Base-by-base conservation (phyloP, 306 rosid species). In the Sicyos baderoa region DNA sequence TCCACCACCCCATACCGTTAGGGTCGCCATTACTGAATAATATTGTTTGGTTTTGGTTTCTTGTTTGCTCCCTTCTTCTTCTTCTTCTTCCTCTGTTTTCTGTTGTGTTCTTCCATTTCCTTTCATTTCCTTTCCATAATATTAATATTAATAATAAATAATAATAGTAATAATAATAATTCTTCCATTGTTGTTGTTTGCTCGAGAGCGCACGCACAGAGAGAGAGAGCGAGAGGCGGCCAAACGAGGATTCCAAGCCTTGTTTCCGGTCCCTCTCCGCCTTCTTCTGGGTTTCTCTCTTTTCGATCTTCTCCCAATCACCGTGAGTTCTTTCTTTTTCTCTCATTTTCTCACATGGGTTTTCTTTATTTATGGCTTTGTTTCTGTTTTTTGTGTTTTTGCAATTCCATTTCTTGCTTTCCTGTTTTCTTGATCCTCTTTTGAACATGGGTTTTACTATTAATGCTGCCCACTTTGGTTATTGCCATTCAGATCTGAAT, bases 251-350 rank as follows among this genome's bases (percentile, higher is more conserved):
- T 66, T 45, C 0, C 7, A 2, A 21, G 21, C 70, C 53, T 64
- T 64, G 53, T 64, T 44, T 62, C n/a, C 7, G 53, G 53, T 17
- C 53, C 70, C 32, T 44, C 70, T 44, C 70, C 14, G 11, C 6
- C 13, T 23, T 17, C 19, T 1, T 19, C 44, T 29, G 44, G 70
- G 70, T 53, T 64, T 64, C n/a, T 3, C 6, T 32, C 6, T 32
- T 64, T 65, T 19, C 12, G 71, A 66, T 66, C 71, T 47, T 66
- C 55, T 66, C 22, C 35, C 40, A 47, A 66, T 66, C 71, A n/a
- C n/a, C 13, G 71, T 66, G 40, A 66, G 71, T 66, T 19, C 45
- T 40, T 47, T 47, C 51, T 12, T 11, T 40, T 17, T 62, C 0
- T 2, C 7, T 35, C 6, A 7, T 60, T 59, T 59, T 3, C n/a